phyloP scores from a whole-genome alignment of 2,329 filamentous ascomycete genomes.

The Curvularia sp. region DNA sequence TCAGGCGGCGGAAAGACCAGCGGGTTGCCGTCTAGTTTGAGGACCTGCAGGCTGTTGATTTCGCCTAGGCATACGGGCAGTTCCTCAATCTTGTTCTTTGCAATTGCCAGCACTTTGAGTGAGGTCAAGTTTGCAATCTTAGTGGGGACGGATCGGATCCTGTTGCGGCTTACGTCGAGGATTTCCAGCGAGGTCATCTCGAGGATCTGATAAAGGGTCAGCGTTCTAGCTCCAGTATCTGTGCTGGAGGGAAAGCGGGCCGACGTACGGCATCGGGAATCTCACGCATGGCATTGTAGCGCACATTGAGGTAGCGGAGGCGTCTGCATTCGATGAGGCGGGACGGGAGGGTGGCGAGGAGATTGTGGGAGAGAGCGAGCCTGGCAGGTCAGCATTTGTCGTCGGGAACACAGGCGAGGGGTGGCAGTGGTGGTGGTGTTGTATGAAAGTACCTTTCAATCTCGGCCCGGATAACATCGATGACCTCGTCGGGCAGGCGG shows the following conservation, averaged over 20 bases:
- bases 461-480: conserved; percentile 76
- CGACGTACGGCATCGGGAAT: conserved; percentile 69
- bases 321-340: conserved; percentile 79
- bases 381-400: conserved; percentile 54
- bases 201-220: conserved; percentile 70
- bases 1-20: conserved; percentile 74
- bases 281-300: conserved; percentile 75
- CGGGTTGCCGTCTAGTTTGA: conserved; percentile 90
- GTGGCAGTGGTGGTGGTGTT: too few species aligned
- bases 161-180: conserved; percentile 89
- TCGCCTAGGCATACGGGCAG: conserved; percentile 85
- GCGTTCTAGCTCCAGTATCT: not conserved
- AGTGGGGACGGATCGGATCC: conserved; percentile 76
- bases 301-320: conserved; percentile 79
- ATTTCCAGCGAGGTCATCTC: conserved; percentile 88
- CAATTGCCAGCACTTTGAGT: conserved; percentile 86
- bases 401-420: not conserved
- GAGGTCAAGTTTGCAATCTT: conserved; percentile 83
- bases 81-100: conserved; percentile 85
- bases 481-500: conserved; percentile 74
- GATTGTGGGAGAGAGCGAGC: conserved; percentile 82
- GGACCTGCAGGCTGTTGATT: conserved; percentile 85
- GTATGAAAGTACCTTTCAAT: conserved; percentile 67
- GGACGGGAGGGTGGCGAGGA: conserved; percentile 71
- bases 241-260: not conserved